Evolutionary conservation across 179 eudicot genomes (phyloP), one percentile per base, ranked within the genome.

Genomic region (Sideroxylon spinosum): DNA sequence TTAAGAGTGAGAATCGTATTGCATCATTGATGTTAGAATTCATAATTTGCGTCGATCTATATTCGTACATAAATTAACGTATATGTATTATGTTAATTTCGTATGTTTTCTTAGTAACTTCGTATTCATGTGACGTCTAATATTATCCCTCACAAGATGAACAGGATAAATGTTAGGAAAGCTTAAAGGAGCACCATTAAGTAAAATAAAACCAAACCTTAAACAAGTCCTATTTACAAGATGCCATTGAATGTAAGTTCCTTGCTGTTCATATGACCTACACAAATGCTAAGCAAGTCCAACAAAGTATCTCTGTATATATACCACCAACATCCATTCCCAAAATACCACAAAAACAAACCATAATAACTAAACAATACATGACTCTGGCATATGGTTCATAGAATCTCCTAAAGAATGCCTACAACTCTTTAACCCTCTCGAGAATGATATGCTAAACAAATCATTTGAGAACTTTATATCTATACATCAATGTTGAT

Each of bases 321-420:
- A 29, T 3, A 29, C 3, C 37, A 29, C 37, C 37, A 1, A 29
- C 37, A 29, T 29, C 37, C 76, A 73, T 56, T 74, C 25, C 57
- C 74, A 77, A 4, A 67, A 77, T 56, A 68, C 53, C 52, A 68
- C 56, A 75, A 75, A 37, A 56, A 75, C 44, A 60, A 75, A 14
- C 25, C 9, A 29, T 66, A 56, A 29, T 66, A 56, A 55, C 53
- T 32, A 55, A 56, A 22, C 32, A 52, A 12, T 12, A 16, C 6
- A 10, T 16, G 10, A 55, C 16, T 68, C 20, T 17, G 44, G 69
- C 65, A 19, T 20, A 37, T 19, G 69, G 20, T 14, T 61, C 20
- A n/a, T 74, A n/a, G 53, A 63, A 64, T 63, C 26, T 16, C 48
- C 53, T 76, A 62, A 13, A n/a, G 74, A 63, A 71, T 49, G 37